Base-by-base conservation (phyloP, 331 rosid species). In the Cucumis variabilis region DNA sequence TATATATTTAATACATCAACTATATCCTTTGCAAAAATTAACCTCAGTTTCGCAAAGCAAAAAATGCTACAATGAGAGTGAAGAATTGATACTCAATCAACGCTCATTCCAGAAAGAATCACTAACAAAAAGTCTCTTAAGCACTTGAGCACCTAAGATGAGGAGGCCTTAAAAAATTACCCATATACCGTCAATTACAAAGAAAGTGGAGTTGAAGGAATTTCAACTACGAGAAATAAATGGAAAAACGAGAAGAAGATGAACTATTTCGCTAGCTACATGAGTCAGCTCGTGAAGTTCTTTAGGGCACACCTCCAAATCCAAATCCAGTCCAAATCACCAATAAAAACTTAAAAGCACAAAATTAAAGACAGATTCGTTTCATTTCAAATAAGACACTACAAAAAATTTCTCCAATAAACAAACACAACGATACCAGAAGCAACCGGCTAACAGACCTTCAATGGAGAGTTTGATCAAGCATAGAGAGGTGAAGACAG, bases 401-500 rank as follows among this genome's bases (percentile, higher is more conserved):
- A 44, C 81, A 75, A 2, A 75, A 75, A 75, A 75, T 44, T 21
- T 46, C 82, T 75, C 76, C 60, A 75, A 12, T 44, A 71, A 71
- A 16, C 28, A 41, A 55, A 41, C 62, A 48, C 13, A 76, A 76
- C 13, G 63, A n/a, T 48, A 24, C 7, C 62, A 76, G 82, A 76
- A 76, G 17, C 82, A n/a, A 58, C 82, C 82, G 13, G 33, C 13
- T 48, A 76, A 78, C 65, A 50, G 41, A 78, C 83, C 83, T 78
- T 78, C 83, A 78, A 23, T 14, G 83, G 83, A 78, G 65, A 19
- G 33, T 24, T 73, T 23, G 79, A 37, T 73, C 79, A 73, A 37
- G 23, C 79, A 73, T 37, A 21, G 83, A 77, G 65, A 48, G 21
- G 63, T n/a, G 65, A 77, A 50, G 83, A 27, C 83, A 44, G 58